phyloP scores from a whole-genome alignment of 75 land plant species.

The Chamaecyparis obtusa region DNA sequence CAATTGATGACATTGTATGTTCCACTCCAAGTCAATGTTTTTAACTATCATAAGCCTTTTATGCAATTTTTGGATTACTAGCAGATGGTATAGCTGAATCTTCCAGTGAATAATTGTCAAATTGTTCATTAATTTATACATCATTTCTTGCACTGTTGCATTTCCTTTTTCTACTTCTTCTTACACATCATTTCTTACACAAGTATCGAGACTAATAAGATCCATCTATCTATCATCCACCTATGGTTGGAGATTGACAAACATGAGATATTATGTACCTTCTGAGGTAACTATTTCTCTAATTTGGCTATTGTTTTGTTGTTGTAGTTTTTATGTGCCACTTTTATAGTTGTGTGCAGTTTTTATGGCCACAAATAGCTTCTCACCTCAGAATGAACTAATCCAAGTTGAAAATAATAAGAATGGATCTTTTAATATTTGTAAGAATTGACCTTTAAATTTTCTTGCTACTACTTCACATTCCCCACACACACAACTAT shows the following conservation, averaged over 20 bases:
- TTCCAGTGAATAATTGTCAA: not conserved
- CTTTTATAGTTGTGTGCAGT: too few species aligned
- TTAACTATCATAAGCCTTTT: not conserved
- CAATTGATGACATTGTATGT: not conserved
- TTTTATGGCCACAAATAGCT: not conserved
- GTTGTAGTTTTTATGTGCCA: too few species aligned
- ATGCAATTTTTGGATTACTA: not conserved
- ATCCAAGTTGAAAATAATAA: not conserved
- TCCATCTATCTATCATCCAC: too few species aligned
- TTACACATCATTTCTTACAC: too few species aligned
- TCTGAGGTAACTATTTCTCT: too few species aligned
- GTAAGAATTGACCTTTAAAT: not conserved
- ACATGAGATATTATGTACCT: too few species aligned
- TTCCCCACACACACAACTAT: not conserved
- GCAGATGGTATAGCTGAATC: not conserved
- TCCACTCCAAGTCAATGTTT: not conserved
- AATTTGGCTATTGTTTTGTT: too few species aligned
- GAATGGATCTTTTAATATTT: not conserved
- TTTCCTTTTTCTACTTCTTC: slow-evolving; percentile 1
- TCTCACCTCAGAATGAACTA: not conserved
- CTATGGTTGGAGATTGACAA: too few species aligned
- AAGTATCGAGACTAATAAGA: too few species aligned
- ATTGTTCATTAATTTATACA: not conserved
- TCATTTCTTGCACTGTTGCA: not conserved
- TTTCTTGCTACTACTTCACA: not conserved